These are phyloP conservation scores for Arachis monticola DNA, from an alignment of 331 rosid species.

Conservation along the genomic window DNA sequence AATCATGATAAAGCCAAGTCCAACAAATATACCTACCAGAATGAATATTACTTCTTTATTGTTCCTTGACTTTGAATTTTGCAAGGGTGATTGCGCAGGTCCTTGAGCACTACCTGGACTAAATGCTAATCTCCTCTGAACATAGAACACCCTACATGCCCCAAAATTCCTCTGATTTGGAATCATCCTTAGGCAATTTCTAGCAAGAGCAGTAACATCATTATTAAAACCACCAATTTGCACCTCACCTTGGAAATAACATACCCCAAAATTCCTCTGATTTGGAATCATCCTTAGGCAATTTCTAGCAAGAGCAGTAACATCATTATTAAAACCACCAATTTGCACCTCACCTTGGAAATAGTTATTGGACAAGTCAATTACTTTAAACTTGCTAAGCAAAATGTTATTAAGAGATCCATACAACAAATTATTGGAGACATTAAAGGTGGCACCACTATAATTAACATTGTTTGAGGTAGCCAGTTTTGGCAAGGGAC, in stretches of 20 bases:
- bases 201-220: constrained; percentile 40
- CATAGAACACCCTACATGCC: constrained; percentile 68
- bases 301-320: constrained; percentile 51
- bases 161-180: constrained; percentile 56
- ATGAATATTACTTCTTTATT: constrained; percentile 59
- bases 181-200: constrained; percentile 64
- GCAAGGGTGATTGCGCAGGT: neutral
- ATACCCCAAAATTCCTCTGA: constrained; percentile 61
- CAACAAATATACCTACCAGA: constrained; percentile 79
- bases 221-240: constrained; percentile 39
- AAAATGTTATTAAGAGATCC: constrained; percentile 53
- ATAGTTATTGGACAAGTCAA: constrained; percentile 79
- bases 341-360: constrained; percentile 60
- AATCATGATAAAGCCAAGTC: constrained; percentile 66
- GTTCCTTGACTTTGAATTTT: constrained; percentile 32
- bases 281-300: constrained; percentile 56
- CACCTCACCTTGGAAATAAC: constrained; percentile 73
- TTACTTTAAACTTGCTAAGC: constrained; percentile 31
- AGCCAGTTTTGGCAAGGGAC: constrained; percentile 44
- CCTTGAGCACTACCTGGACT: constrained; percentile 41
- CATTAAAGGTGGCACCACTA: constrained; percentile 49
- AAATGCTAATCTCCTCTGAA: constrained; percentile 44
- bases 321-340: constrained; percentile 40
- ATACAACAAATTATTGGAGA: constrained; percentile 71
- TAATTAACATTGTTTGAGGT: constrained; percentile 36